These are phyloP conservation scores for Candida jianshihensis DNA, from an alignment of 805 yeast genomes.

Conservation along the genomic window DNA sequence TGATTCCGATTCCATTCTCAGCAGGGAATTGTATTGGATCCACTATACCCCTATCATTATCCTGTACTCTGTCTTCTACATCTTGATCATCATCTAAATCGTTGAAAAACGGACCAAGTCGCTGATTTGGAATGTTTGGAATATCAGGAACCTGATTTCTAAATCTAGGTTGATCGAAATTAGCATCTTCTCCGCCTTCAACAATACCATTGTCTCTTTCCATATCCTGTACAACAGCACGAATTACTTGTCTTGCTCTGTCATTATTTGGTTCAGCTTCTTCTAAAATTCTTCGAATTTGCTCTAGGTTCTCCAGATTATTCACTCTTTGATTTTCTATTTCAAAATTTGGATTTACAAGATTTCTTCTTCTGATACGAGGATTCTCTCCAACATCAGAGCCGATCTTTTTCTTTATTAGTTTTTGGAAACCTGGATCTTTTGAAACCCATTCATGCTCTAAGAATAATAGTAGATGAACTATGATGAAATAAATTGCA, in stretches of 20 bases:
- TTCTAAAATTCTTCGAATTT: constrained; percentile 4
- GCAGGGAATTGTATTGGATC: too few relatives aligned
- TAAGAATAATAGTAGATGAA: constrained; percentile 42
- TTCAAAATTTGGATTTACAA: not conserved
- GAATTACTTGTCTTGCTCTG: too few relatives aligned
- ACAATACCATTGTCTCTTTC: too few relatives aligned
- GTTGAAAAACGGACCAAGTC: too few relatives aligned
- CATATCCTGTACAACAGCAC: too few relatives aligned
- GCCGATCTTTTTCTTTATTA: constrained; percentile 55
- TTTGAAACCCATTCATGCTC: constrained; percentile 66
- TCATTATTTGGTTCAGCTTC: not conserved
- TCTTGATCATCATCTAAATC: too few relatives aligned
- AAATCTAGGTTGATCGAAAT: too few relatives aligned
- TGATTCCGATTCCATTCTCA: too few relatives aligned
- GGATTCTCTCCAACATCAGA: constrained; percentile 13
- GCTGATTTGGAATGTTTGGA: constrained; percentile 5
- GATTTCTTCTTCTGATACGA: not conserved
- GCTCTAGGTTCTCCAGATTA: constrained; percentile 3
- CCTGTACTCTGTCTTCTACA: too few relatives aligned
- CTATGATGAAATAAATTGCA: constrained; percentile 32
- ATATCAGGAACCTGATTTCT: constrained; percentile 9
- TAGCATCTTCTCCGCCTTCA: constrained; percentile 19
- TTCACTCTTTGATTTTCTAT: constrained; percentile 1
- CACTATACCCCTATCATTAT: too few relatives aligned
- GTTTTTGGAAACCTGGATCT: constrained; percentile 60